A percentile compares a stretch with the other conserved stretches of the same genome.
phyloP scores from a whole-genome alignment of 805 yeast species.

The Lipomyces anomalus region DNA sequence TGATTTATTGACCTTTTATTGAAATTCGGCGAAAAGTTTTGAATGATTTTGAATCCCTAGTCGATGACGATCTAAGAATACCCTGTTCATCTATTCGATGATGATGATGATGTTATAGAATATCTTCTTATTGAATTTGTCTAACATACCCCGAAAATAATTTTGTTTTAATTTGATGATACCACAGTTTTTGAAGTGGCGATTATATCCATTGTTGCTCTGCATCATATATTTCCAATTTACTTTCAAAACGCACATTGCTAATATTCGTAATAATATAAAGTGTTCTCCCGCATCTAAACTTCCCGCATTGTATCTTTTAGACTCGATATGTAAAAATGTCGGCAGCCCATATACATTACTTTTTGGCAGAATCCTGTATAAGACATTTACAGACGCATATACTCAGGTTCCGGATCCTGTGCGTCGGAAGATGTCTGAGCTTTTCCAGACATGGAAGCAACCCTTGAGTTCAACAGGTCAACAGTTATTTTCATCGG shows the following conservation, averaged over 20 bases:
- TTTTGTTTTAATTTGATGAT: not conserved
- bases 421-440: conserved; percentile 66
- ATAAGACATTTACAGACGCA: conserved; percentile 64
- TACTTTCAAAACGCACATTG: too few species aligned
- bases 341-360: conserved; percentile 87
- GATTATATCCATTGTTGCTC: too few species aligned
- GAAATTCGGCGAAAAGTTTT: not conserved
- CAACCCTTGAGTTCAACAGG: conserved; percentile 50
- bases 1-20: not conserved
- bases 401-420: conserved; percentile 73
- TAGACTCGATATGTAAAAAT: conserved; percentile 88
- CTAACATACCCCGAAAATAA: too few species aligned
- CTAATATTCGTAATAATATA: not conserved
- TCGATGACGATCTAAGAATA: not conserved
- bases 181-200: too few species aligned
- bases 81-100: not conserved
- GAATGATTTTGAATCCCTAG: not conserved
- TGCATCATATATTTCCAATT: too few species aligned
- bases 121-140: not conserved
- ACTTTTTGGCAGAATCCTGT: conserved; percentile 63
- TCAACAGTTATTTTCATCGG: conserved; percentile 64
- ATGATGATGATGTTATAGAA: too few species aligned
- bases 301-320: conserved; percentile 71
- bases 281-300: conserved; percentile 75
- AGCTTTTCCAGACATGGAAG: conserved; percentile 86